Conservation (phyloP, 768 basidiomycete genomes). For the Rhizopogon rudus region DNA sequence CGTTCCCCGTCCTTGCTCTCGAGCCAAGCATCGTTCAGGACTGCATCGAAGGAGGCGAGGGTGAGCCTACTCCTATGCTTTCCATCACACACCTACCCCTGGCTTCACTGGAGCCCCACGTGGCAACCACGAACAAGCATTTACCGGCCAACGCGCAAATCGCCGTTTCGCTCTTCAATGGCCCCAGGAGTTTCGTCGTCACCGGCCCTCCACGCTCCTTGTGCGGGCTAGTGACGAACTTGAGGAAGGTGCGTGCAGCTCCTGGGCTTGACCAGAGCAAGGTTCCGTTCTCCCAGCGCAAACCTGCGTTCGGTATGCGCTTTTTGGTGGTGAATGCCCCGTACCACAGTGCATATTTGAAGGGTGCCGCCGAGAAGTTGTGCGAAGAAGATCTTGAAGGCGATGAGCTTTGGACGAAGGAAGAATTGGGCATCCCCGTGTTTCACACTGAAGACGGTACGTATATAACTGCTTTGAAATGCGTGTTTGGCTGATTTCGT, state of each 20-base stretch:
- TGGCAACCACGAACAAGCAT: slow-evolving; percentile 83
- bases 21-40: slow-evolving; percentile 88
- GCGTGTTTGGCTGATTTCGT: slow-evolving; percentile 11
- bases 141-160: slow-evolving; percentile 76
- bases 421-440: slow-evolving; percentile 76
- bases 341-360: slow-evolving; percentile 88
- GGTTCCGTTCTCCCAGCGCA: slow-evolving; percentile 89
- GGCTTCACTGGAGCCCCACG: slow-evolving; percentile 74
- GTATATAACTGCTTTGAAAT: slow-evolving; percentile 25
- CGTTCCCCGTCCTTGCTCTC: slow-evolving; percentile 88
- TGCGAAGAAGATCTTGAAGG: slow-evolving; percentile 69
- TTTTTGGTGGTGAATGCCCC: slow-evolving; percentile 96
- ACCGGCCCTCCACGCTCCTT: slow-evolving; percentile 88
- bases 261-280: slow-evolving; percentile 91
- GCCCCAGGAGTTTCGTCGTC: slow-evolving; percentile 85
- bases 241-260: slow-evolving; percentile 88
- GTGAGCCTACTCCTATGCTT: slow-evolving; percentile 90
- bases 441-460: slow-evolving; percentile 91
- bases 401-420: slow-evolving; percentile 70
- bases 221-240: slow-evolving; percentile 89
- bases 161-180: slow-evolving; percentile 88
- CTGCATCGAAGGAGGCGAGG: slow-evolving; percentile 88
- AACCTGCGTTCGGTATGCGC: slow-evolving; percentile 86
- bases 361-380: slow-evolving; percentile 69
- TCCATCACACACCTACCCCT: slow-evolving; percentile 78